phyloP scores from a whole-genome alignment of 179 eudicot species.

The Spergularia azorica region DNA sequence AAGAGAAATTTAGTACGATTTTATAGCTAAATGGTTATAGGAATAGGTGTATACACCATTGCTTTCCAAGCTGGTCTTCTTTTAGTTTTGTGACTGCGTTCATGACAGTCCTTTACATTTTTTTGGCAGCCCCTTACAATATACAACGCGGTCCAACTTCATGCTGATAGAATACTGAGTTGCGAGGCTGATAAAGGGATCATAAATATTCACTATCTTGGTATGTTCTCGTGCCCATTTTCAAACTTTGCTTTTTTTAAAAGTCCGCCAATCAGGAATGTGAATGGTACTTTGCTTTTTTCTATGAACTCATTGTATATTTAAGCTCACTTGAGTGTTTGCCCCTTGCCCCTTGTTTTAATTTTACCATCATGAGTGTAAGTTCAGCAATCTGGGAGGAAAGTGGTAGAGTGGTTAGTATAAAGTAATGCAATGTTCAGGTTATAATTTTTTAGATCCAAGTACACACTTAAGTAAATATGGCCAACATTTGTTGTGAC shows the following conservation, averaged over 20 bases:
- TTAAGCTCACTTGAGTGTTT: not conserved
- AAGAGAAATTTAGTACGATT: too few relatives aligned
- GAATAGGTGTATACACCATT: not conserved
- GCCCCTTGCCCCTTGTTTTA: not conserved
- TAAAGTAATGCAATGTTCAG: not conserved
- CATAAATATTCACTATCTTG: constrained; percentile 71
- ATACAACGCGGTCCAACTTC: constrained; percentile 66
- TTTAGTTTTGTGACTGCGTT: not conserved
- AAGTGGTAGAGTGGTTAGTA: not conserved
- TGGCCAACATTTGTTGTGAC: not conserved
- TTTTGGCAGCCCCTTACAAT: constrained; percentile 70
- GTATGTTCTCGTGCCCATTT: constrained; percentile 36
- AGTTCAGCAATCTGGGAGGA: not conserved
- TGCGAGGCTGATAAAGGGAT: constrained; percentile 37
- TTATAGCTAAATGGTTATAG: too few relatives aligned
- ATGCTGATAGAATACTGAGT: constrained; percentile 35
- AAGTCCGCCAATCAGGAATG: not conserved
- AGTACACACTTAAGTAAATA: too few relatives aligned
- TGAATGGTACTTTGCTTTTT: too few relatives aligned
- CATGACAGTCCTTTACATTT: not conserved
- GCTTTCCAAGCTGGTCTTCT: not conserved
- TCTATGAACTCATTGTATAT: not conserved
- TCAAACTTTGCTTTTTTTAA: not conserved
- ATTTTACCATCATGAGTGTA: not conserved
- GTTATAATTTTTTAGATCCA: not conserved